Conservation (phyloP, 257 asterid species). For the Rhazya stricta region DNA sequence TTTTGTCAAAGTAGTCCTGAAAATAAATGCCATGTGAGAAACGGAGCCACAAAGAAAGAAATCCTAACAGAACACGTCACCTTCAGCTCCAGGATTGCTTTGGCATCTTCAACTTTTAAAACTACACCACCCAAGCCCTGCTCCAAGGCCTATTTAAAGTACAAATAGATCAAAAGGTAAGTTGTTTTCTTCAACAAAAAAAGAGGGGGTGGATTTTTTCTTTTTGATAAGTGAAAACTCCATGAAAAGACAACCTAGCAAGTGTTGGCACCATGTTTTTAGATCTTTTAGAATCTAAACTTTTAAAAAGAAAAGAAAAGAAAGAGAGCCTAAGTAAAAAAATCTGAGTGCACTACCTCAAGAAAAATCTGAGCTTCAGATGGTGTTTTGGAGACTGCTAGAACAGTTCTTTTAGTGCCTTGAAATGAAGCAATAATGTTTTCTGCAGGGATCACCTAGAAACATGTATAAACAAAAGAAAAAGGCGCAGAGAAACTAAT, state of each 20-base stretch:
- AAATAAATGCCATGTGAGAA: constrained; percentile 21
- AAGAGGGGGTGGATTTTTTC: neutral
- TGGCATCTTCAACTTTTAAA: constrained; percentile 65
- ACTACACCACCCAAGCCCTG: constrained; percentile 85
- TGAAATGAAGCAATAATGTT: constrained; percentile 82
- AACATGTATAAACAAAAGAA: neutral
- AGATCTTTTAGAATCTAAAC: neutral
- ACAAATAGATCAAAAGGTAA: constrained; percentile 17
- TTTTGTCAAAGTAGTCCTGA: constrained; percentile 68
- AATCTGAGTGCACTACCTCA: constrained; percentile 46
- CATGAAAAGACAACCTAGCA: neutral
- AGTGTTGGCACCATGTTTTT: neutral
- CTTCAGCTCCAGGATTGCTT: constrained; percentile 64
- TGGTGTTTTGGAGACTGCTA: constrained; percentile 65
- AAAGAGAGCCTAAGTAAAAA: neutral
- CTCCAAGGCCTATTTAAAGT: constrained; percentile 74
- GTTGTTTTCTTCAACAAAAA: neutral
- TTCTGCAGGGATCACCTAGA: constrained; percentile 83
- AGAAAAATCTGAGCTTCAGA: constrained; percentile 72
- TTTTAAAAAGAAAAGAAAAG: neutral
- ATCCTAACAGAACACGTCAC: constrained; percentile 27
- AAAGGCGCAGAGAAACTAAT: neutral
- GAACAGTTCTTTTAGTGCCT: constrained; percentile 53
- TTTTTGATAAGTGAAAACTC: neutral
- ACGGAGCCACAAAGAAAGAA: constrained; percentile 12